Evolutionary conservation across 495 filamentous ascomycete genomes (phyloP).

Genomic region (Hypoxylon crocopeplum): DNA sequence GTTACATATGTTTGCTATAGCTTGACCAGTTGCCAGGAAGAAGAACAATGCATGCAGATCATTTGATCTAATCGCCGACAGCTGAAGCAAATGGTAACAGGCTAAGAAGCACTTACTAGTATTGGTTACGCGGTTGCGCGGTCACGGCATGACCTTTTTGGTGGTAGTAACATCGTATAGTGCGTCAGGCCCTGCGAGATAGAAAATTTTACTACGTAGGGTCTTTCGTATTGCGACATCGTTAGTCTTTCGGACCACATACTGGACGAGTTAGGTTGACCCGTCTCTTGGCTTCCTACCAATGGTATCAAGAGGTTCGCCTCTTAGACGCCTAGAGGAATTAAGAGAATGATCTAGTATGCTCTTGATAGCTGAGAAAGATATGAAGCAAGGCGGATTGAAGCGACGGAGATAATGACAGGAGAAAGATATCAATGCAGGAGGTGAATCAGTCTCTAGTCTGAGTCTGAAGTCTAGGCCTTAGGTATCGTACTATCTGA

Average conservation of each 20-base stretch:
- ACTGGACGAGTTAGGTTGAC: slow-evolving; percentile 20
- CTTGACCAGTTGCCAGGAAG: neutral
- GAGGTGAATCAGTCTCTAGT: too few species aligned
- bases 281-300: slow-evolving; percentile 18
- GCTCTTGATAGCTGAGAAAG: too few species aligned
- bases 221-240: slow-evolving; percentile 26
- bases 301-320: slow-evolving; percentile 8
- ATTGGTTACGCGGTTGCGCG: slow-evolving; percentile 20
- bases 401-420: neutral
- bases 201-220: neutral
- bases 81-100: neutral
- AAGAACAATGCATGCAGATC: slow-evolving; percentile 13
- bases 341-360: neutral
- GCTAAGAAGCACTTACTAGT: slow-evolving; percentile 24
- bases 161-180: slow-evolving; percentile 7
- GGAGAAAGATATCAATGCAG: too few species aligned
- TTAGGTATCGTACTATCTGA: too few species aligned
- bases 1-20: slow-evolving; percentile 16
- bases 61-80: slow-evolving; percentile 10
- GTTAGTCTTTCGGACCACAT: slow-evolving; percentile 20
- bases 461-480: too few species aligned
- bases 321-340: neutral
- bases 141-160: neutral
- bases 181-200: neutral
- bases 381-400: too few species aligned